phyloP scores from a whole-genome alignment of 805 yeast genomes.

The Candida khao-thaluensis region DNA sequence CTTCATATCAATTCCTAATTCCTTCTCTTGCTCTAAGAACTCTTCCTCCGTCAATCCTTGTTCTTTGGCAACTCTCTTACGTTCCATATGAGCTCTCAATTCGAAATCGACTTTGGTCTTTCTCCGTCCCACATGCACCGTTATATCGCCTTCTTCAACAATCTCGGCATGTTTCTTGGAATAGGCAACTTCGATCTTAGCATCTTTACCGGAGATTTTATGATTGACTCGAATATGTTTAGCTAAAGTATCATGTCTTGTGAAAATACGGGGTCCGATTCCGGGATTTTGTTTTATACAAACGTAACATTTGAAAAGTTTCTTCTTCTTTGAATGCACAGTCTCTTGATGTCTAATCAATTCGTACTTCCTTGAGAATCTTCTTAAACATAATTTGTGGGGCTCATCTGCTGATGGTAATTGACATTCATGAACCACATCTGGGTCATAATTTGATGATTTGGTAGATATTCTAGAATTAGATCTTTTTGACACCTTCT shows the following conservation, averaged over 20 bases:
- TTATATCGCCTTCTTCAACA: slow-evolving; percentile 48
- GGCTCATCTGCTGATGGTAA: slow-evolving; percentile 45
- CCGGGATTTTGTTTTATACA: slow-evolving; percentile 71
- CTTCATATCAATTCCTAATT: slow-evolving; percentile 11
- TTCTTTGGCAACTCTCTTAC: slow-evolving; percentile 21
- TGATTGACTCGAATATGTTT: slow-evolving; percentile 69
- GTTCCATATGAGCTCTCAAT: slow-evolving; percentile 45
- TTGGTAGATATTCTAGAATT: slow-evolving; percentile 20
- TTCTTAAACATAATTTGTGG: slow-evolving; percentile 37
- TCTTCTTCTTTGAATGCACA: slow-evolving; percentile 85
- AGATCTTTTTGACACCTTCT: slow-evolving; percentile 12
- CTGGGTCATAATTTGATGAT: slow-evolving; percentile 47
- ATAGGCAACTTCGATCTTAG: slow-evolving; percentile 47
- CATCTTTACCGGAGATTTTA: slow-evolving; percentile 46
- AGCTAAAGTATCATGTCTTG: slow-evolving; percentile 91
- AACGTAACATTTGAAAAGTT: slow-evolving; percentile 79
- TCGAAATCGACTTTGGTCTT: slow-evolving; percentile 48
- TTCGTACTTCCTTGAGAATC: slow-evolving; percentile 72
- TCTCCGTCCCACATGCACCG: slow-evolving; percentile 46
- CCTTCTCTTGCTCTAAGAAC: slow-evolving; percentile 13
- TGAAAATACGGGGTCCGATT: slow-evolving; percentile 71
- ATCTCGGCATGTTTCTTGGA: slow-evolving; percentile 47
- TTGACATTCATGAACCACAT: slow-evolving; percentile 47
- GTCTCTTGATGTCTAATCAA: slow-evolving; percentile 94
- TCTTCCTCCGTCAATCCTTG: slow-evolving; percentile 13